Evolutionary conservation across 2,329 filamentous ascomycete species (phyloP), one percentile per base, ranked within the genome.

Genomic region (Chalara sp.): DNA sequence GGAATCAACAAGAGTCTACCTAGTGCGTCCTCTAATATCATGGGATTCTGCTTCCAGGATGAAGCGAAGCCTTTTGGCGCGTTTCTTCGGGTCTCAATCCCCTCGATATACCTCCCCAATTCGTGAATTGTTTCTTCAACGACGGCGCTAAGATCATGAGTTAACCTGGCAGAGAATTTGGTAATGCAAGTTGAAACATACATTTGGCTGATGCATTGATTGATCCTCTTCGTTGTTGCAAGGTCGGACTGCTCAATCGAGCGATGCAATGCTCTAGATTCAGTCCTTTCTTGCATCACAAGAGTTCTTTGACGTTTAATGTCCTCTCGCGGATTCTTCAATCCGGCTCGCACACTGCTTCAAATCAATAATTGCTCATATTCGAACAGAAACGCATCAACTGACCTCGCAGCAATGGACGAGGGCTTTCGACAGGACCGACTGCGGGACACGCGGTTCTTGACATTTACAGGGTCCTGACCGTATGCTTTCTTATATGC

Each of bases 1-100:
- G 42, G 48, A 42, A 50, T 39, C 10, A 32, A 29, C 12, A 49
- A 11, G 13, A 49, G 43, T 31, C 33, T 43, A 11, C 44, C 35
- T 5, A 35, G 35, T 13, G 49, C 44, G 29, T 50, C 43, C 30
- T 46, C 49, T n/a, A 50, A 30, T 12, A 31, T 50, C 35, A 50
- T 50, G 29, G 49, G 49, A 5, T 46, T 33, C 43, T 46, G 43
- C 37, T 50, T 42, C 35, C 49, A 50, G 44, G 35, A 50, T 11
- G 49, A 46, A 42, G 49, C 33, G 35, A 41, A 50, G 6, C 48
- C 33, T 11, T 5, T 47, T 35, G 33, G 43, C n/a, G n/a, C 11
- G 30, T 21, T 43, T 31, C 5, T 32, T 32, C 35, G 49, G 6
- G 33, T 33, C 28, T 41, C 21, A 21, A 46, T 42, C 29, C n/a